These are phyloP conservation scores for Tympanopsis confertula DNA, from an alignment of 2,329 filamentous ascomycete species.

Conservation along the genomic window DNA sequence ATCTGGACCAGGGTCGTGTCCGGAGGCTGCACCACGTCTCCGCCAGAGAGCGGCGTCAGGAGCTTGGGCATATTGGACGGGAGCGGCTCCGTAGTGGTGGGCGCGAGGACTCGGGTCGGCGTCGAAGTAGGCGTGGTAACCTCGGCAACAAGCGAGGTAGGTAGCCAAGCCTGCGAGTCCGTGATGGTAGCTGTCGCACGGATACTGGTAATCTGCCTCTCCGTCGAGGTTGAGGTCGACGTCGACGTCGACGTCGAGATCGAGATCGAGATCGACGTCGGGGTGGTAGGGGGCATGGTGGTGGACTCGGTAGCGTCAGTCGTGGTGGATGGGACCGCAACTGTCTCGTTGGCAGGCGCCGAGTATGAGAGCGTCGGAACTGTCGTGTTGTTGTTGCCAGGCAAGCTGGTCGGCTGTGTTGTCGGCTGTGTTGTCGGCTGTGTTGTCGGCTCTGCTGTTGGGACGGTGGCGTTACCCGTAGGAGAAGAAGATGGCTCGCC, in stretches of 20 bases:
- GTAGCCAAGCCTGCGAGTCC: slow-evolving; percentile 35
- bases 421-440: neutral
- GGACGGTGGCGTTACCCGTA: neutral
- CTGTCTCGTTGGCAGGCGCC: neutral
- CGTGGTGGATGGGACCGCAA: neutral
- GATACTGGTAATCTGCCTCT: slow-evolving; percentile 21
- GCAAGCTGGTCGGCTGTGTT: neutral
- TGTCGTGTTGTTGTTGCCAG: neutral
- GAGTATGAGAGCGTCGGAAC: neutral
- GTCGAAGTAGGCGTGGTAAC: slow-evolving; percentile 27
- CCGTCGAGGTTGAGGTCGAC: neutral
- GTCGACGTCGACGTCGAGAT: neutral
- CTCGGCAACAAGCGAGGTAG: slow-evolving; percentile 50
- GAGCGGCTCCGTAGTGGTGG: slow-evolving; percentile 37
- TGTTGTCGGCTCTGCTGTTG: neutral
- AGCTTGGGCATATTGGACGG: slow-evolving; percentile 61
- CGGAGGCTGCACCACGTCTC: slow-evolving; percentile 36
- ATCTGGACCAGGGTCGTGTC: slow-evolving; percentile 69
- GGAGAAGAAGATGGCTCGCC: too few species aligned
- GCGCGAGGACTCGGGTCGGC: slow-evolving; percentile 21
- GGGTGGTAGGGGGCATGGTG: neutral
- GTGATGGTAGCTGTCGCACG: slow-evolving; percentile 28
- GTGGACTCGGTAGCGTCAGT: neutral
- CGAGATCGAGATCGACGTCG: neutral
- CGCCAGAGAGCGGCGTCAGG: slow-evolving; percentile 58